phyloP scores from a whole-genome alignment of 805 yeast species.

The Monosporozyma aerobia region DNA sequence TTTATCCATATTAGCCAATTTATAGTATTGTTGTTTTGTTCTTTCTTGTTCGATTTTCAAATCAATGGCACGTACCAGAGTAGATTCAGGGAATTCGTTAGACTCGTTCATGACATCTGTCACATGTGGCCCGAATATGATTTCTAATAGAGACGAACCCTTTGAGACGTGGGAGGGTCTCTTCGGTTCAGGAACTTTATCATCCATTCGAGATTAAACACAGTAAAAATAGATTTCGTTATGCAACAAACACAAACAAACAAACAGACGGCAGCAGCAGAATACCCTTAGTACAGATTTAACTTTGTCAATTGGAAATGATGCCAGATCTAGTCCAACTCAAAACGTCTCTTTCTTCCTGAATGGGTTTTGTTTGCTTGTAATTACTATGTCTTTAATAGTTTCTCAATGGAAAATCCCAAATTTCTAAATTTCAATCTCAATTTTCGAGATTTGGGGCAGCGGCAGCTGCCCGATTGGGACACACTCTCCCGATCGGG shows the following conservation, averaged over 20 bases:
- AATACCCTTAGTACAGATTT: background rate
- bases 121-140: slow-evolving; percentile 45
- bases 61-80: slow-evolving; percentile 35
- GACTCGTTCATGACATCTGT: slow-evolving; percentile 31
- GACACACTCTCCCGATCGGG: background rate
- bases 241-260: too few relatives aligned
- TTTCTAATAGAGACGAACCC: slow-evolving; percentile 11
- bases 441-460: background rate
- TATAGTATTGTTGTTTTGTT: slow-evolving; percentile 72
- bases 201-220: background rate
- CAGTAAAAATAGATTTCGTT: background rate
- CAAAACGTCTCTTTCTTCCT: background rate
- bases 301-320: background rate
- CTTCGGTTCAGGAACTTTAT: background rate
- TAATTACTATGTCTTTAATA: too few relatives aligned
- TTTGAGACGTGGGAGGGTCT: background rate
- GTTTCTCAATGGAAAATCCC: background rate
- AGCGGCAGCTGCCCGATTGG: background rate
- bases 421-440: background rate
- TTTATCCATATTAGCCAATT: slow-evolving; percentile 50
- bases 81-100: background rate
- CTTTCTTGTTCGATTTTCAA: slow-evolving; percentile 66
- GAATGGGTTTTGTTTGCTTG: background rate
- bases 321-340: background rate
- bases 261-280: too few relatives aligned